Evolutionary conservation across 2,329 filamentous ascomycete species (phyloP).

Genomic region (Trichoderma asperellum): DNA sequence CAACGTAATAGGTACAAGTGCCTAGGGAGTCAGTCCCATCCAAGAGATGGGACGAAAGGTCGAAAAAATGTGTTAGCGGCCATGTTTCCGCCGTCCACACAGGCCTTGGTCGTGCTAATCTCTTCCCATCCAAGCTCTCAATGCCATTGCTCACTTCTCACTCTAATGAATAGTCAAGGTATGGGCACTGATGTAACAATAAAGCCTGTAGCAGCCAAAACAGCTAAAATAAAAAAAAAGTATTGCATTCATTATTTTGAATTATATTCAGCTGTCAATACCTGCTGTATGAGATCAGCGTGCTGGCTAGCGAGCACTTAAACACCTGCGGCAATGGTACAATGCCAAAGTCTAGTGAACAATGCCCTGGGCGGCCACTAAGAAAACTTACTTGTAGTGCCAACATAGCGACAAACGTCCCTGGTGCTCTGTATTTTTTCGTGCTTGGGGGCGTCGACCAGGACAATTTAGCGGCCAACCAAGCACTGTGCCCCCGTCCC

Average conservation of each 20-base stretch:
- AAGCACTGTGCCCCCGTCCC: not conserved
- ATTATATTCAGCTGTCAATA: not conserved
- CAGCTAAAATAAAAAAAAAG: not conserved
- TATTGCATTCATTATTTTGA: not conserved
- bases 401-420: not conserved
- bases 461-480: slow-evolving; percentile 21
- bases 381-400: not conserved
- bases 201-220: not conserved
- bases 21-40: not conserved
- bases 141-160: not conserved
- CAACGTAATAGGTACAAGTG: not conserved
- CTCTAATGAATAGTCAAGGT: not conserved
- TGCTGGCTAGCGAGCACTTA: no score
- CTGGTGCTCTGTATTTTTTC: not conserved
- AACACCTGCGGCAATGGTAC: not conserved
- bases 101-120: not conserved
- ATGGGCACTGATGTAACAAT: not conserved
- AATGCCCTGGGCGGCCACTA: not conserved
- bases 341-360: not conserved
- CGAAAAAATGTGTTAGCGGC: not conserved
- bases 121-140: not conserved
- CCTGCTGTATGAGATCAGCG: not conserved
- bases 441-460: not conserved
- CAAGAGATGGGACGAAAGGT: not conserved
- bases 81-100: not conserved